phyloP scores from a whole-genome alignment of 257 asterid genomes.

The Gardenia jasminoides region DNA sequence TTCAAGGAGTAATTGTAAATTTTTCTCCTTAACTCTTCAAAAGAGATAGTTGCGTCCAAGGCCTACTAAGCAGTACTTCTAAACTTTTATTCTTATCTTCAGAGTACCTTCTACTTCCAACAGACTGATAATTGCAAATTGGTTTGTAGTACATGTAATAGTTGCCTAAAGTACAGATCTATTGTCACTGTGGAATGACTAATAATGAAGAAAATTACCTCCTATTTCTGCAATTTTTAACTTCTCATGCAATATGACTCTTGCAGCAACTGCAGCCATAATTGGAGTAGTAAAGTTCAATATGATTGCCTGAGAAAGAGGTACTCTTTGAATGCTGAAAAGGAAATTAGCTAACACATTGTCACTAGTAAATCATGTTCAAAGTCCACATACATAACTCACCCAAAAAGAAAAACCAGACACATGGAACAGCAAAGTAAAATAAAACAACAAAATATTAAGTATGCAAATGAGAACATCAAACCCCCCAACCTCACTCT shows the following conservation, averaged over 20 bases:
- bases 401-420: background rate
- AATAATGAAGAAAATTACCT: slow-evolving; percentile 22
- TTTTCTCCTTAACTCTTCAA: no score
- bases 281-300: slow-evolving; percentile 44
- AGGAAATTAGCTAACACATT: slow-evolving; percentile 24
- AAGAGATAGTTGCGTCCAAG: no score
- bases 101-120: background rate
- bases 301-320: slow-evolving; percentile 36
- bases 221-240: slow-evolving; percentile 38
- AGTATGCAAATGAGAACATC: background rate
- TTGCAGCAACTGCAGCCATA: slow-evolving; percentile 39
- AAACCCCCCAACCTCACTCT: background rate
- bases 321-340: slow-evolving; percentile 42
- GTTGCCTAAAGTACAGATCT: background rate
- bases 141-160: background rate
- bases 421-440: background rate
- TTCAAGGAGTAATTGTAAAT: no score
- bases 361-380: slow-evolving; percentile 27
- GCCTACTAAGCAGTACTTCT: background rate
- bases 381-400: slow-evolving; percentile 9
- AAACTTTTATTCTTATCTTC: background rate
- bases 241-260: slow-evolving; percentile 38
- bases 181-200: background rate
- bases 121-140: background rate
- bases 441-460: background rate